Base-by-base conservation (phyloP, 2,329 filamentous ascomycete species). In the Xylaria sp. region DNA sequence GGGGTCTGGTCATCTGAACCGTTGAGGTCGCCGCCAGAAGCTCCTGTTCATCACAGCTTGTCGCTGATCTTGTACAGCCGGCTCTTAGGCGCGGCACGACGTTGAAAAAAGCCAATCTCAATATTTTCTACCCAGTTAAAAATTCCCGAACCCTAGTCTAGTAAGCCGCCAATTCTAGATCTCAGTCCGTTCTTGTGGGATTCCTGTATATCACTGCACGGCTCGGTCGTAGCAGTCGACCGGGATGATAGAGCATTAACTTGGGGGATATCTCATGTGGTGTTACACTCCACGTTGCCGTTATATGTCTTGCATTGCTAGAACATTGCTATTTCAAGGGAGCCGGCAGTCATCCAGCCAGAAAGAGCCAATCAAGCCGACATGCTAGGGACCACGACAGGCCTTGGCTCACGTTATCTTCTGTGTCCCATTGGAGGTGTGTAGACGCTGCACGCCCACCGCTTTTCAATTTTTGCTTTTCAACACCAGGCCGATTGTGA, bases 401-500 rank as follows among this genome's bases (percentile, higher is more conserved):
- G 63, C 56, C 67, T 69, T 71, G 64, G 67, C 67, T 62, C 48
- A 61, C 64, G 57, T 67, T 69, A 61, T 64, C 57, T 66, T 42
- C 32, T 56, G 19, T 39, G 30, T 53, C 58, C 59, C 51, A 61
- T 65, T 65, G 66, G 66, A 64, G 58, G 36, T 59, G 50, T 54
- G 56, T 12, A 30, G 55, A 48, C 51, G 24, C 36, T 67, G 56
- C 64, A 56, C 45, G 58, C n/a, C 69, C 64, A 69, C 67, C 60
- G 64, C 64, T 64, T 24, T 61, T 64, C 58, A 21, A 45, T 39
- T 64, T 65, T 66, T 64, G 45, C 66, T 67, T 69, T 66, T 67
- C 69, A 61, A 69, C 66, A 61, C 69, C 53, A 50, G 34, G 59
- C 32, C n/a, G 39, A 47, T 67, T 63, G 63, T 64, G 69, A 67